phyloP scores from a whole-genome alignment of 2,329 filamentous ascomycete genomes.

The Verticillium dahliae region DNA sequence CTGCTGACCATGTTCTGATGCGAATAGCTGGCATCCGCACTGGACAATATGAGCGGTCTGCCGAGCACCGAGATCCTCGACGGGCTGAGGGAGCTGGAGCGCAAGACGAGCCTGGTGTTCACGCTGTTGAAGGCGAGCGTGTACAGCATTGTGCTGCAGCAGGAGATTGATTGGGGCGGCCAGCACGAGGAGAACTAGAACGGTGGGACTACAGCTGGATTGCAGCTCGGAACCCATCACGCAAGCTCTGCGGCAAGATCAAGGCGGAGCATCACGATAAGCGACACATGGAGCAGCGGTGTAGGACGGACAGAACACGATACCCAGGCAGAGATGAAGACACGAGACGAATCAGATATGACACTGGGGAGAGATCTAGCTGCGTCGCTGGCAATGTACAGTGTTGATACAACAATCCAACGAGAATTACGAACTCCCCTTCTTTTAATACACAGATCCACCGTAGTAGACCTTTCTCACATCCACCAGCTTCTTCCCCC shows the following conservation, averaged over 20 bases:
- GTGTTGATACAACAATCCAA: conserved; percentile 2
- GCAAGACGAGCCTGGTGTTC: conserved; percentile 92
- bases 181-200: conserved; percentile 16
- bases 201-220: conserved; percentile 8
- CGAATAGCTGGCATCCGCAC: conserved; percentile 48
- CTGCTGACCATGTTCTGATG: background rate
- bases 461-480: conserved; percentile 96
- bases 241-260: background rate
- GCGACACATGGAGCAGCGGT: background rate
- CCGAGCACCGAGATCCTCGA: conserved; percentile 81
- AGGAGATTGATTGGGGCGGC: conserved; percentile 77
- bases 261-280: background rate
- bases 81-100: conserved; percentile 77
- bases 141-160: conserved; percentile 96
- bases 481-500: conserved; percentile 94
- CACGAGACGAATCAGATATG: background rate
- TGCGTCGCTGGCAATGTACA: conserved; percentile 1
- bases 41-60: conserved; percentile 58
- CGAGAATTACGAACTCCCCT: background rate
- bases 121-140: conserved; percentile 96
- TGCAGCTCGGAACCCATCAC: too few species aligned
- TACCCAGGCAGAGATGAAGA: conserved; percentile 1
- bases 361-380: conserved; percentile 4
- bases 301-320: conserved; percentile 1
- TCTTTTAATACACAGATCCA: conserved; percentile 55